phyloP scores from a whole-genome alignment of 495 filamentous ascomycete species.

The Pseudoneurospora amorphoporcata region DNA sequence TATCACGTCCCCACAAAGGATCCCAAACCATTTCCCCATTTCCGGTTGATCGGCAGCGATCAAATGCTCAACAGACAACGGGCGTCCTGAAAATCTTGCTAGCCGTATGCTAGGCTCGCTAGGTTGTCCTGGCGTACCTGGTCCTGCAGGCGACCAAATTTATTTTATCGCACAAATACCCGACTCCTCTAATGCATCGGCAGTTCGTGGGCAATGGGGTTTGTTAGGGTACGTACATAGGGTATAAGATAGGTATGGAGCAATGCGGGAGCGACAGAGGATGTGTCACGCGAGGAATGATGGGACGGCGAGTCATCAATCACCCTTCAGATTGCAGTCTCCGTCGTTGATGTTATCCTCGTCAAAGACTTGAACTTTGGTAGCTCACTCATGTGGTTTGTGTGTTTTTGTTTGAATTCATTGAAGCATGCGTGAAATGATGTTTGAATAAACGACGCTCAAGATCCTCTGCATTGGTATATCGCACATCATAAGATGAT shows the following conservation, averaged over 20 bases:
- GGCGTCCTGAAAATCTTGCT: not conserved
- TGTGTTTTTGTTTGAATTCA: not conserved
- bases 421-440: not conserved
- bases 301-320: not conserved
- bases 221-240: not conserved
- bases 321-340: not conserved
- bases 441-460: not conserved
- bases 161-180: not conserved
- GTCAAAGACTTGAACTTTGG: not conserved
- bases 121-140: not conserved
- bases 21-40: not conserved
- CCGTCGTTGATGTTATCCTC: not conserved
- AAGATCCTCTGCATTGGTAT: not conserved
- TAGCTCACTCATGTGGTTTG: not conserved
- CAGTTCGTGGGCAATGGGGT: not conserved
- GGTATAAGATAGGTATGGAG: not conserved
- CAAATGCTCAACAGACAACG: not conserved
- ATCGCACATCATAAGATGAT: not conserved
- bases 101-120: not conserved
- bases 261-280: not conserved
- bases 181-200: not conserved
- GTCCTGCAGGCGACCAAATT: not conserved
- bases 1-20: not conserved
- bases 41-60: not conserved
- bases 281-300: not conserved